These are phyloP conservation scores for Podospora sp. DNA, from an alignment of 495 filamentous ascomycete species.

Conservation along the genomic window DNA sequence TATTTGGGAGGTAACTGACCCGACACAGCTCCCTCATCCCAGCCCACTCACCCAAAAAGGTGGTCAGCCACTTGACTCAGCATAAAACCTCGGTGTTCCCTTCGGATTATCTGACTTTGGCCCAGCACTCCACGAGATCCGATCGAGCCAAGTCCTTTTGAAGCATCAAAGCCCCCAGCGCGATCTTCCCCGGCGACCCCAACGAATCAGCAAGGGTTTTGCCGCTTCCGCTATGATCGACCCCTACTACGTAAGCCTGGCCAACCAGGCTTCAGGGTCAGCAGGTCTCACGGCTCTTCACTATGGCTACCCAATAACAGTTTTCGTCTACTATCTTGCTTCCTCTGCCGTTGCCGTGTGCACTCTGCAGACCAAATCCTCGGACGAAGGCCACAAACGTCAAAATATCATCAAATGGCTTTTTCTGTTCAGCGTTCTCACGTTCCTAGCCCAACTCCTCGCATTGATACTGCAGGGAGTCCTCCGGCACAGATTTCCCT, in stretches of 20 bases:
- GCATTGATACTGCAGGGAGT: conserved; percentile 44
- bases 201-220: too few species aligned
- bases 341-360: conserved; percentile 56
- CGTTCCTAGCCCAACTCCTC: conserved; percentile 55
- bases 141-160: background rate
- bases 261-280: conserved; percentile 17
- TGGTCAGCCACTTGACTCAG: background rate
- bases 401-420: conserved; percentile 51
- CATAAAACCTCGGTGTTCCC: background rate
- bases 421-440: conserved; percentile 49
- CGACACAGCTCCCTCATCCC: background rate
- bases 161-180: background rate
- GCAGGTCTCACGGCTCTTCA: conserved; percentile 45
- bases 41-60: conserved; percentile 7
- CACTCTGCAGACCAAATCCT: conserved; percentile 54
- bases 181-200: background rate
- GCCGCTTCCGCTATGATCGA: conserved; percentile 23
- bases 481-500: conserved; percentile 43
- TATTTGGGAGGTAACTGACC: background rate
- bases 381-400: conserved; percentile 41
- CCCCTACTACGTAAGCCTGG: conserved; percentile 22
- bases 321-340: conserved; percentile 59
- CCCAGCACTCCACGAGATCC: background rate
- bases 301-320: conserved; percentile 57
- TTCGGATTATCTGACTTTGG: background rate